Conservation (phyloP, 768 basidiomycete species). For the Boletus fagicola region DNA sequence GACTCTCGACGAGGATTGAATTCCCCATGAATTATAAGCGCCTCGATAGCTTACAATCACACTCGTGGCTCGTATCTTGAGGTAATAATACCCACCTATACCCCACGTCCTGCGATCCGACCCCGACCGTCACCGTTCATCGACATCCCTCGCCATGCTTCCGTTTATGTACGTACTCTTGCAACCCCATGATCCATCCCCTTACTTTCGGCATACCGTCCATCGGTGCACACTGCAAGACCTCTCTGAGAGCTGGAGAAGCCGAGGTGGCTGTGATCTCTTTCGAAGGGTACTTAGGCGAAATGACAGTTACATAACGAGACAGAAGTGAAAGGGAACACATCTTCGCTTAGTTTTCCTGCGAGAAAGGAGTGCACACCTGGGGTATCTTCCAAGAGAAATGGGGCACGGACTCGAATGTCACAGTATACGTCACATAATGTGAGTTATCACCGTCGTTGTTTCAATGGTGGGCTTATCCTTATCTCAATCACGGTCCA, state of each 20-base stretch:
- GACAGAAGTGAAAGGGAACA: constrained; percentile 81
- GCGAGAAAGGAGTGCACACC: constrained; percentile 74
- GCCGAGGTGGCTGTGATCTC: constrained; percentile 49
- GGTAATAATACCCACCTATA: background rate
- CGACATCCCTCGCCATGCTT: constrained; percentile 49
- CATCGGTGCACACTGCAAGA: constrained; percentile 71
- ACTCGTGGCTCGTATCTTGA: background rate
- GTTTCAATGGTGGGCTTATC: background rate
- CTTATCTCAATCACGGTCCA: background rate
- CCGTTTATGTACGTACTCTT: constrained; percentile 62
- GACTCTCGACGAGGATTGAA: constrained; percentile 71
- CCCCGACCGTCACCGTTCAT: constrained; percentile 73
- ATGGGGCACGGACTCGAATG: constrained; percentile 55
- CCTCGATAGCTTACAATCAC: constrained; percentile 52
- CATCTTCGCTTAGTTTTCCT: constrained; percentile 73
- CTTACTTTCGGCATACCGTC: constrained; percentile 55
- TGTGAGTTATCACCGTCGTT: background rate
- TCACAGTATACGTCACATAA: background rate
- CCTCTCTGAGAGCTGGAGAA: constrained; percentile 41
- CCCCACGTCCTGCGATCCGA: constrained; percentile 79
- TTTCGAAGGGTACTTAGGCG: constrained; percentile 40
- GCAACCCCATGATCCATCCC: constrained; percentile 64
- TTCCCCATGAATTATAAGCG: constrained; percentile 71
- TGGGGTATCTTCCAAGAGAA: constrained; percentile 69
- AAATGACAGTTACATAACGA: constrained; percentile 49